These are phyloP conservation scores for Hymenotorrendiella dingleyae DNA, from an alignment of 2,329 filamentous ascomycete genomes.

Conservation along the genomic window DNA sequence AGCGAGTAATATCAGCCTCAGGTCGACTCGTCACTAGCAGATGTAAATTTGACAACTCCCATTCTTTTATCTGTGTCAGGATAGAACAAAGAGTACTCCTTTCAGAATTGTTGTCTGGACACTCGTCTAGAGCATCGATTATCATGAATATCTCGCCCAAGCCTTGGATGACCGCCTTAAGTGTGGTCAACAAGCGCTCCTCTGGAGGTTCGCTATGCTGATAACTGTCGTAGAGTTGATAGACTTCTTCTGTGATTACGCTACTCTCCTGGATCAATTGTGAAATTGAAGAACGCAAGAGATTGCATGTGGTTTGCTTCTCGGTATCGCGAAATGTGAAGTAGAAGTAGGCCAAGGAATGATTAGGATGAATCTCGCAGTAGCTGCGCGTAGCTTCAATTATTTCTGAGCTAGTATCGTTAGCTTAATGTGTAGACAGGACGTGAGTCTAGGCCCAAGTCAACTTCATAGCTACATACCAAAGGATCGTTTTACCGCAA, in stretches of 20 bases:
- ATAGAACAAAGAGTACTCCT: conserved; percentile 15
- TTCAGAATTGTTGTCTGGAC: conserved; percentile 31
- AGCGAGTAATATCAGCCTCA: not conserved
- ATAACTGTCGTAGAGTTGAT: conserved; percentile 25
- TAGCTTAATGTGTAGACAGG: not conserved
- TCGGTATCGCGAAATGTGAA: conserved; percentile 33
- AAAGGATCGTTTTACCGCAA: conserved; percentile 1
- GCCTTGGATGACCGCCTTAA: conserved; percentile 25
- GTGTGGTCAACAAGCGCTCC: conserved; percentile 20
- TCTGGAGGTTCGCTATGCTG: conserved; percentile 25
- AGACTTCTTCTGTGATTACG: conserved; percentile 9
- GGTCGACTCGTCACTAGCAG: not conserved
- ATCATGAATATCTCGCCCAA: conserved; percentile 23
- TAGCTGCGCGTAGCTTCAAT: not conserved
- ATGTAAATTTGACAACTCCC: not conserved
- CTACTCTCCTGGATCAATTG: conserved; percentile 25
- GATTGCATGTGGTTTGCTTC: conserved; percentile 29
- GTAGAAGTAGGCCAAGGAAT: conserved; percentile 30
- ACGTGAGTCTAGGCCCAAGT: not conserved
- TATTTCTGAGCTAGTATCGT: conserved; percentile 28
- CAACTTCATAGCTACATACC: not conserved
- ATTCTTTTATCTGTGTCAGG: not conserved
- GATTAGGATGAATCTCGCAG: not conserved
- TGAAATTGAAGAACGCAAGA: conserved; percentile 30
- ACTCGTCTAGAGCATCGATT: conserved; percentile 31